Percentiles rank a stretch among this genome's conserved stretches.
phyloP scores from a whole-genome alignment of 2,329 filamentous ascomycete genomes.

The Sordariomycetes sp. region DNA sequence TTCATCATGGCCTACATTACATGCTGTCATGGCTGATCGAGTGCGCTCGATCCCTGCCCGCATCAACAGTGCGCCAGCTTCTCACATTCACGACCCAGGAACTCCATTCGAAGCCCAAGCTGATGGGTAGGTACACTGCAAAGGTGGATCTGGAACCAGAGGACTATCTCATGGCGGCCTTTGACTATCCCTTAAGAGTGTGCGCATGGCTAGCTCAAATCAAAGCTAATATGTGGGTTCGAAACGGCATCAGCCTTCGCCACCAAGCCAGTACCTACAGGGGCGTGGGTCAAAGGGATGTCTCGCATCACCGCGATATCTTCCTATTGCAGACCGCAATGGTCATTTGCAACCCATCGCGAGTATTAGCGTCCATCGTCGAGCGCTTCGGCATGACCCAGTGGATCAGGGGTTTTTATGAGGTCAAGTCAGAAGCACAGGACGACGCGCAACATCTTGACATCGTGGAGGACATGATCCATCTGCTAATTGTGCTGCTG shows the following conservation, averaged over 20 bases:
- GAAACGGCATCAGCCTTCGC: slow-evolving; percentile 89
- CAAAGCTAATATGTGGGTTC: slow-evolving; percentile 97
- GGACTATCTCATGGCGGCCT: slow-evolving; percentile 76
- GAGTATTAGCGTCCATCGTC: slow-evolving; percentile 80
- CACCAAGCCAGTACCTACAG: slow-evolving; percentile 94
- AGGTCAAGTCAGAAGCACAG: slow-evolving; percentile 60
- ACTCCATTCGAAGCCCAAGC: slow-evolving; percentile 54
- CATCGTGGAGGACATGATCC: slow-evolving; percentile 90
- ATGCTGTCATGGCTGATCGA: slow-evolving; percentile 94
- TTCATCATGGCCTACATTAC: slow-evolving; percentile 95
- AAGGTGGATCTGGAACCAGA: slow-evolving; percentile 54
- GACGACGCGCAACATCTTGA: slow-evolving; percentile 87
- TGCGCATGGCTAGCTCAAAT: slow-evolving; percentile 97
- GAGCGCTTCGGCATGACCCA: slow-evolving; percentile 83
- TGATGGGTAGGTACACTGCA: slow-evolving; percentile 50
- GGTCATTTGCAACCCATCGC: slow-evolving; percentile 73
- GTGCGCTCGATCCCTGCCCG: slow-evolving; percentile 67
- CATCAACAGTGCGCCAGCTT: slow-evolving; percentile 56
- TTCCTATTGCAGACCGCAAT: slow-evolving; percentile 88
- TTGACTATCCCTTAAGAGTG: slow-evolving; percentile 88
- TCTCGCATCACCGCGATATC: slow-evolving; percentile 89
- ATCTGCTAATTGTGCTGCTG: slow-evolving; percentile 81
- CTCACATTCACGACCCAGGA: slow-evolving; percentile 65
- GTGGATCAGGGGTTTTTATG: slow-evolving; percentile 81
- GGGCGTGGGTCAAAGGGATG: slow-evolving; percentile 79